Conservation (phyloP, 192 early-diverging fungal species). For the Linnemannia zychae region DNA sequence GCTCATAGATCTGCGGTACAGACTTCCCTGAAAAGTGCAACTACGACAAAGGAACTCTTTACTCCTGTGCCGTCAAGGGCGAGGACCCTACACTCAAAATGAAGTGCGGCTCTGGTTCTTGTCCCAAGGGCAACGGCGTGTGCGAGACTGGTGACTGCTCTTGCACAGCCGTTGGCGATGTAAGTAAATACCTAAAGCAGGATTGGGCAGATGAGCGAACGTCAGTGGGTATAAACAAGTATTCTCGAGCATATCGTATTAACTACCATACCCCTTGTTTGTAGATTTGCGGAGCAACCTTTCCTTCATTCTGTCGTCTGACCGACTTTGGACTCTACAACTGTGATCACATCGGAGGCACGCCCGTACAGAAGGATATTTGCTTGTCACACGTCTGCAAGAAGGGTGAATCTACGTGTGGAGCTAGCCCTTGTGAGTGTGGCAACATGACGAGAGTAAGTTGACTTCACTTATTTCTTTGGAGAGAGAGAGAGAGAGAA, state of each 20-base stretch:
- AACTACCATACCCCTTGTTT: background rate
- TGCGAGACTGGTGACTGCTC: background rate
- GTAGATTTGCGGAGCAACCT: background rate
- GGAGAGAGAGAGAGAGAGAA: too few species aligned
- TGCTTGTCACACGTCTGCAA: background rate
- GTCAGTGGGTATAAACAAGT: background rate
- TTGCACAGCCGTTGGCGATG: conserved; percentile 7
- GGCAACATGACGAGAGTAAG: background rate
- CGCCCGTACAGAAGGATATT: background rate
- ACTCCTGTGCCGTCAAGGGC: background rate
- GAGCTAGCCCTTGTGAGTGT: background rate
- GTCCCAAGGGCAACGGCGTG: background rate
- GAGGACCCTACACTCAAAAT: background rate
- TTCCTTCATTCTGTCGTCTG: background rate
- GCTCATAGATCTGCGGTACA: conserved; percentile 9
- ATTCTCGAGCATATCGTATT: background rate
- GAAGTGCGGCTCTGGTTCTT: conserved; percentile 1
- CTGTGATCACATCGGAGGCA: background rate
- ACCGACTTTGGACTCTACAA: background rate
- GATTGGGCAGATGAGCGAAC: background rate
- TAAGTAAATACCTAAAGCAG: background rate
- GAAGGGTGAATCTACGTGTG: background rate
- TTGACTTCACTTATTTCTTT: background rate
- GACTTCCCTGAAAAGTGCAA: background rate
- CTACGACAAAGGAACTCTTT: background rate